A percentile compares a stretch with the other conserved stretches of the same genome.
These are phyloP conservation scores for Mortierella sp. DNA, from an alignment of 371 early-diverging fungal genomes.

Conservation along the genomic window DNA sequence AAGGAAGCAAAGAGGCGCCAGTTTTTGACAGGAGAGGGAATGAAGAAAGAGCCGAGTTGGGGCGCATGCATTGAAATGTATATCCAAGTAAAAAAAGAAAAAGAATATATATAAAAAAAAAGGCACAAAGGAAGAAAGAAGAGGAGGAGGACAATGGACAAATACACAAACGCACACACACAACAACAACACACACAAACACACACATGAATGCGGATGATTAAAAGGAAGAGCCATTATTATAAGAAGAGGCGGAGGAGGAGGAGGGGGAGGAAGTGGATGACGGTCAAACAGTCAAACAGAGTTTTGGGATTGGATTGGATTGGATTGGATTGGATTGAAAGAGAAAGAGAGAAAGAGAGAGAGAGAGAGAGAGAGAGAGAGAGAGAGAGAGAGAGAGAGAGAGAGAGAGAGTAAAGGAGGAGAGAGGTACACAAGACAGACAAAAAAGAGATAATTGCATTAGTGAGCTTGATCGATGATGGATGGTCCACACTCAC, in stretches of 20 bases:
- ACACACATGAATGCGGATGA: no score
- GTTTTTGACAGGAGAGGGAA: slow-evolving; percentile 1
- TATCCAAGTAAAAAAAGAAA: slow-evolving; percentile 1
- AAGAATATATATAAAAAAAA: slow-evolving; percentile 1
- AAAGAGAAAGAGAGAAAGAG: slow-evolving; percentile 1
- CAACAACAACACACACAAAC: no score
- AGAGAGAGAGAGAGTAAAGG: not conserved
- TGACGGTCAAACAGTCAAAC: no score
- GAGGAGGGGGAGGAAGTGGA: not conserved
- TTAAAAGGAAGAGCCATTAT: no score
- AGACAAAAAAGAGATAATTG: not conserved
- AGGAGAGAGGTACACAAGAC: not conserved
- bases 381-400: not conserved
- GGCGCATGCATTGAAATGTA: no score
- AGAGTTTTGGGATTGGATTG: no score
- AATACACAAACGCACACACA: no score
- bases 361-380: not conserved
- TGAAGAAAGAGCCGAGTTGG: no score
- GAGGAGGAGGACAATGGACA: not conserved
- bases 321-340: not conserved
- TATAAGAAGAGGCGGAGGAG: not conserved
- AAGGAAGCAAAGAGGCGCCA: not conserved
- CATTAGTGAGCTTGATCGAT: no score
- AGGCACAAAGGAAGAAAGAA: no score
- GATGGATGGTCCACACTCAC: no score